These are phyloP conservation scores for Prunella vulgaris DNA, from an alignment of 257 asterid genomes.

Conservation along the genomic window DNA sequence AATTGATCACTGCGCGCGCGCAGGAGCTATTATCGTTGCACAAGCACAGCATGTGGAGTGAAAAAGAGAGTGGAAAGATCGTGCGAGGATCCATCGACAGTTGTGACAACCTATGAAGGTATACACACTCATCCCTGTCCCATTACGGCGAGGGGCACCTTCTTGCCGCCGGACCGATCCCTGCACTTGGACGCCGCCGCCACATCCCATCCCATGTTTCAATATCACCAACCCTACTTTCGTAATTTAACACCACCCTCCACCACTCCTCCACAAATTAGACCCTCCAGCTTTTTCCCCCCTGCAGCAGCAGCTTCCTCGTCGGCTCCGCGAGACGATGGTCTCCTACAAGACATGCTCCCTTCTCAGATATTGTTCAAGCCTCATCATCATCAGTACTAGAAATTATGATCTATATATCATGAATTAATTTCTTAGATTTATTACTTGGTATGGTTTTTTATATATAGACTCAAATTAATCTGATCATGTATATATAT, in stretches of 20 bases:
- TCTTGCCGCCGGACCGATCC: too few relatives aligned
- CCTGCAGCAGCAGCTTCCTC: background rate
- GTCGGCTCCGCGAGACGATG: constrained; percentile 43
- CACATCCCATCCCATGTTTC: background rate
- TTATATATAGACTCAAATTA: background rate
- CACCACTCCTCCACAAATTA: too few relatives aligned
- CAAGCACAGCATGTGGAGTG: constrained; percentile 78
- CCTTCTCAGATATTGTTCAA: constrained; percentile 51
- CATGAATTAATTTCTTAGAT: constrained; percentile 19
- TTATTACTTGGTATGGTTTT: constrained; percentile 19
- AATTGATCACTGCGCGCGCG: too few relatives aligned
- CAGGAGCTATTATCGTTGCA: constrained; percentile 94
- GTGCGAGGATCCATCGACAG: constrained; percentile 61
- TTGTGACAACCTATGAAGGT: constrained; percentile 91
- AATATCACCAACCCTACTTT: constrained; percentile 34
- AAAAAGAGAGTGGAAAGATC: constrained; percentile 91
- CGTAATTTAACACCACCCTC: constrained; percentile 22
- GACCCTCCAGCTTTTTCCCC: too few relatives aligned
- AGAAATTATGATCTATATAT: too few relatives aligned
- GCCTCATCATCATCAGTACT: too few relatives aligned
- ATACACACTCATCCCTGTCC: constrained; percentile 70
- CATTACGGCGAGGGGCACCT: constrained; percentile 39
- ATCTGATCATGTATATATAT: background rate
- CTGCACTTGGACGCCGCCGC: too few relatives aligned
- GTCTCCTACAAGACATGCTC: constrained; percentile 86